Percentiles rank a stretch among this genome's conserved stretches.
Conservation (phyloP, 805 yeast species). For the Metschnikowia picachoensis region DNA sequence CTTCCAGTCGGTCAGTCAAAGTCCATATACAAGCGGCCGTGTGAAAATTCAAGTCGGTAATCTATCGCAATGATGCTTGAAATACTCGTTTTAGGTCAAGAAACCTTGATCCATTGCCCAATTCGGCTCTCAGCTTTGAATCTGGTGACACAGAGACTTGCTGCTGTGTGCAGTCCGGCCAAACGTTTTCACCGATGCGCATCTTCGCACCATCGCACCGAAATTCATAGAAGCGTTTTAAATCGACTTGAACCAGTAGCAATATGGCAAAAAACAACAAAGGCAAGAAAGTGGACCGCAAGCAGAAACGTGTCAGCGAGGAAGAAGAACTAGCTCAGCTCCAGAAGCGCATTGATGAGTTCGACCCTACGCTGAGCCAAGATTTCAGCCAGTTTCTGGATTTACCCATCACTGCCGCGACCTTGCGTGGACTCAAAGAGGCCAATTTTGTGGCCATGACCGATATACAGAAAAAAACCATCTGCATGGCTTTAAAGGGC, state of each 20-base stretch:
- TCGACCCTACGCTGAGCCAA: conserved; percentile 33
- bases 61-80: no score
- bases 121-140: no score
- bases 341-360: conserved; percentile 49
- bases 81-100: no score
- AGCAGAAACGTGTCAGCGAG: conserved; percentile 25
- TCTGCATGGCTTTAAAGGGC: conserved; percentile 73
- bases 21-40: no score
- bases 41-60: no score
- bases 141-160: no score
- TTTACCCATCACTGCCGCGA: conserved; percentile 65
- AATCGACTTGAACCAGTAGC: no score
- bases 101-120: no score
- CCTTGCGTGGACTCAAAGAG: conserved; percentile 69
- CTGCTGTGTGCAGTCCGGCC: background rate
- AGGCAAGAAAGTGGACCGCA: conserved; percentile 18
- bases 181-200: conserved; percentile 13
- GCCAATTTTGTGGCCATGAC: conserved; percentile 80
- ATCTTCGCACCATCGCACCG: conserved; percentile 2
- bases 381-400: conserved; percentile 37
- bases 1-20: background rate
- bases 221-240: background rate
- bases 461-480: conserved; percentile 78
- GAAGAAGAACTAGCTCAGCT: conserved; percentile 39
- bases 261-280: conserved; percentile 15